These are phyloP conservation scores for Epichloe coenophiala DNA, from an alignment of 2,329 filamentous ascomycete genomes.

Conservation along the genomic window DNA sequence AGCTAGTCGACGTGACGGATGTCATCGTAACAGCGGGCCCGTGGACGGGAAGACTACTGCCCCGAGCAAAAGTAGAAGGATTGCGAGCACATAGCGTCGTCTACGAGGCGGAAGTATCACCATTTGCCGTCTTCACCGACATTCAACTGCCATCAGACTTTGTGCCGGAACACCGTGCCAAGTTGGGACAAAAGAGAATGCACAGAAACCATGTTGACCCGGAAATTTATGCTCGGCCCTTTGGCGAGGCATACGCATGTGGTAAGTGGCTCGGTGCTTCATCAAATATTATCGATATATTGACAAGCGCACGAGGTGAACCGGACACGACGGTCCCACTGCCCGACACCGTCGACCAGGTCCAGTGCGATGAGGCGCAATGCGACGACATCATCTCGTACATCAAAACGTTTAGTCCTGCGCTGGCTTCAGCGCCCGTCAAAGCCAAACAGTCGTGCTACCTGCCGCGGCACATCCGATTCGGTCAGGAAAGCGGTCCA, in stretches of 20 bases:
- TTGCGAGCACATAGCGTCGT: constrained; percentile 53
- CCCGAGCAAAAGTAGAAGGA: constrained; percentile 42
- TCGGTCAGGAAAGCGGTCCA: constrained; percentile 51
- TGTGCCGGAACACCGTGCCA: constrained; percentile 34
- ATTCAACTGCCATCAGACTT: constrained; percentile 60
- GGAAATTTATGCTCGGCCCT: constrained; percentile 85
- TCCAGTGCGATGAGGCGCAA: constrained; percentile 58
- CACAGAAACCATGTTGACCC: constrained; percentile 59
- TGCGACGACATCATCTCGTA: constrained; percentile 83
- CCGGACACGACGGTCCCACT: constrained; percentile 65
- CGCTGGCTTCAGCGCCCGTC: constrained; percentile 54
- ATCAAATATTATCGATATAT: too few relatives aligned
- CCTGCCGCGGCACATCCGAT: constrained; percentile 59
- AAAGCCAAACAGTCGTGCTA: constrained; percentile 83
- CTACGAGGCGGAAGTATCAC: constrained; percentile 49
- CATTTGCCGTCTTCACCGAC: constrained; percentile 75
- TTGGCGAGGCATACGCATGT: constrained; percentile 85
- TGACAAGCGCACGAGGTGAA: constrained; percentile 36
- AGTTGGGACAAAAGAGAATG: constrained; percentile 34
- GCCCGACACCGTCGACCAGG: constrained; percentile 61
- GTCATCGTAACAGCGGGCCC: constrained; percentile 44
- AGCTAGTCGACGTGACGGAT: constrained; percentile 35
- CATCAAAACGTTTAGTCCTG: constrained; percentile 50
- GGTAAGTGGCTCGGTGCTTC: constrained; percentile 32
- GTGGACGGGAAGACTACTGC: constrained; percentile 49